Evolutionary conservation across 352 stramenopile species (phyloP).

Genomic region (Phytophthora cryptogea): DNA sequence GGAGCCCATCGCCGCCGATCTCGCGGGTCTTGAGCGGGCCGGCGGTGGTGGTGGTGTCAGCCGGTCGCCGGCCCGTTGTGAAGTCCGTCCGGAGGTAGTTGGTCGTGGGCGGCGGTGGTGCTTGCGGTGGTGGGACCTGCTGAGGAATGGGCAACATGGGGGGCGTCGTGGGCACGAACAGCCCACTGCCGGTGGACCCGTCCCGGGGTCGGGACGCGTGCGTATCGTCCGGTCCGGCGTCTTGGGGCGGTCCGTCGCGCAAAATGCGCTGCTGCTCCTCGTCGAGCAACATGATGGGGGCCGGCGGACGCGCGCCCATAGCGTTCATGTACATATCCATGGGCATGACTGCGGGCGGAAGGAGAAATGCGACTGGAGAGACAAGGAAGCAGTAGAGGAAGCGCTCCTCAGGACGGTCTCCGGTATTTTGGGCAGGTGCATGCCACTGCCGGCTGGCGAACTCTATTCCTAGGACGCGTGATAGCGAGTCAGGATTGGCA

Average conservation of each 20-base stretch:
- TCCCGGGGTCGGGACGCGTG: slow-evolving; percentile 3
- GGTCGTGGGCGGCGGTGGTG: slow-evolving; percentile 31
- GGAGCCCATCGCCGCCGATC: slow-evolving; percentile 28
- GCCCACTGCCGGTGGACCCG: slow-evolving; percentile 13
- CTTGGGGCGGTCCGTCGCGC: slow-evolving; percentile 12
- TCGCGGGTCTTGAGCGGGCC: slow-evolving; percentile 11
- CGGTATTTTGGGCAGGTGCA: slow-evolving; percentile 12
- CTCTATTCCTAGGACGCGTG: slow-evolving; percentile 22
- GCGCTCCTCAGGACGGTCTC: slow-evolving; percentile 20
- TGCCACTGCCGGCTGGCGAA: slow-evolving; percentile 12
- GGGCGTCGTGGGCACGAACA: slow-evolving; percentile 37
- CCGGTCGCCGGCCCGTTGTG: slow-evolving; percentile 20
- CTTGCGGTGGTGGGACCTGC: slow-evolving; percentile 14
- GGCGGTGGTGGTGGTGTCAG: slow-evolving; percentile 8
- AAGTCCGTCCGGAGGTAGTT: slow-evolving; percentile 52
- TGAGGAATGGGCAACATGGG: slow-evolving; percentile 33
- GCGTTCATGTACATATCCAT: slow-evolving; percentile 29
- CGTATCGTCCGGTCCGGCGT: neutral
- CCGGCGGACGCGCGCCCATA: slow-evolving; percentile 6
- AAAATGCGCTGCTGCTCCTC: slow-evolving; percentile 62
- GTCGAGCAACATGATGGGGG: slow-evolving; percentile 51
- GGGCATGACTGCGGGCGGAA: slow-evolving; percentile 2
- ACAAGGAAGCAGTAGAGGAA: slow-evolving; percentile 7
- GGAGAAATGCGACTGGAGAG: slow-evolving; percentile 10
- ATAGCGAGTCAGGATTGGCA: slow-evolving; percentile 20